Conservation (phyloP, 148 eudicot genomes). For the Limonium bicolor region DNA sequence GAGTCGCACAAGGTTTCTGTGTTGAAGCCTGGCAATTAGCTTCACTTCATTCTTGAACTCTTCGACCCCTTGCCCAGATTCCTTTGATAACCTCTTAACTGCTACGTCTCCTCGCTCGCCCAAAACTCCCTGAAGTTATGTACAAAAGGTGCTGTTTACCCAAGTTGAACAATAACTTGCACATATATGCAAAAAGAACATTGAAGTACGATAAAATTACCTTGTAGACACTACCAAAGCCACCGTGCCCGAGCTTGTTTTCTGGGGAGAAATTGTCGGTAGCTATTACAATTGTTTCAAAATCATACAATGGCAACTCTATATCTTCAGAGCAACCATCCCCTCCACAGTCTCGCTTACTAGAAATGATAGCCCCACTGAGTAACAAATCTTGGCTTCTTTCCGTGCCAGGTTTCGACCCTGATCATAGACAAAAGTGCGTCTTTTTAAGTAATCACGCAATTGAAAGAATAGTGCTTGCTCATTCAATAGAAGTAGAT, state of each 20-base stretch:
- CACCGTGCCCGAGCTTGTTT: slow-evolving; percentile 50
- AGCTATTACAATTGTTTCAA: slow-evolving; percentile 20
- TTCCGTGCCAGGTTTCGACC: slow-evolving; percentile 12
- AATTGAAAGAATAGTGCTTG: background rate
- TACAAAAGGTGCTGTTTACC: background rate
- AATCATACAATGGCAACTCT: slow-evolving; percentile 35
- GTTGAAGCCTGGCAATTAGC: slow-evolving; percentile 31
- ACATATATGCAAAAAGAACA: background rate
- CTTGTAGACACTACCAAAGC: slow-evolving; percentile 55
- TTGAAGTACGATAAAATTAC: slow-evolving; percentile 9
- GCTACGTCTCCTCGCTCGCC: slow-evolving; percentile 24
- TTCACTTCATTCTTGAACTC: slow-evolving; percentile 37
- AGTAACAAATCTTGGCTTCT: slow-evolving; percentile 26
- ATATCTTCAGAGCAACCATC: slow-evolving; percentile 18
- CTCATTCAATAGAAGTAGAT: background rate
- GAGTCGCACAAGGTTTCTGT: slow-evolving; percentile 26
- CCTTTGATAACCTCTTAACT: slow-evolving; percentile 26
- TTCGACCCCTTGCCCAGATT: slow-evolving; percentile 28
- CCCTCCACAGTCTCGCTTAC: slow-evolving; percentile 18
- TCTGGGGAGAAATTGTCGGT: slow-evolving; percentile 27
- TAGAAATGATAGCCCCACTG: slow-evolving; percentile 10
- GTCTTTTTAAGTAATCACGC: too few relatives aligned
- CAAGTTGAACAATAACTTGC: background rate
- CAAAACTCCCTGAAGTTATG: slow-evolving; percentile 13
- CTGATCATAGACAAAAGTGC: background rate